These are phyloP conservation scores for Penicillium sp. DNA, from an alignment of 2,329 filamentous ascomycete species.

Conservation along the genomic window DNA sequence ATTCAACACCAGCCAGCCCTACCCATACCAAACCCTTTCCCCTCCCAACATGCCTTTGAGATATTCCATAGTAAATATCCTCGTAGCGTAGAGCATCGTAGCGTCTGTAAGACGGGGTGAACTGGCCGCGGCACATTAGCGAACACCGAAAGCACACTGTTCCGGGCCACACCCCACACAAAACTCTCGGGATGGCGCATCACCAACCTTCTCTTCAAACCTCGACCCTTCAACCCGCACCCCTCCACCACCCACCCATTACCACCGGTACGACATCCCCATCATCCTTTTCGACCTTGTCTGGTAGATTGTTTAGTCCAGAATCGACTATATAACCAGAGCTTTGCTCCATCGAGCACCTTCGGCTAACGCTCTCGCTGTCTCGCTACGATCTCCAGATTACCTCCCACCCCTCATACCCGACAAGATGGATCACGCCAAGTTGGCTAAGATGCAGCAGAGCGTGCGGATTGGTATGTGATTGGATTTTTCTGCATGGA, in stretches of 20 bases:
- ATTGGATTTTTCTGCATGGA: slow-evolving; percentile 4
- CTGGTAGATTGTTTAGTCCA: not conserved
- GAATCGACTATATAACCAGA: not conserved
- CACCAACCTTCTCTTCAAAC: slow-evolving; percentile 19
- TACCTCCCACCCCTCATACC: slow-evolving; percentile 24
- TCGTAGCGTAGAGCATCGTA: not conserved
- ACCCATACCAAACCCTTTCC: not conserved
- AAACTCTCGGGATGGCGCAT: slow-evolving; percentile 24
- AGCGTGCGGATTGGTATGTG: slow-evolving; percentile 71
- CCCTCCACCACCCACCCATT: slow-evolving; percentile 7
- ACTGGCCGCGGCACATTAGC: slow-evolving; percentile 22
- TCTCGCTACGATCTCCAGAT: slow-evolving; percentile 9
- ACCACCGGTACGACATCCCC: slow-evolving; percentile 13
- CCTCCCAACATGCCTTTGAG: not conserved
- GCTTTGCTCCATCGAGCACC: not conserved
- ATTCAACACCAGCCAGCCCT: not conserved
- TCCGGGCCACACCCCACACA: slow-evolving; percentile 28
- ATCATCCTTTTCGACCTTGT: not conserved
- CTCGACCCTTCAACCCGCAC: slow-evolving; percentile 8
- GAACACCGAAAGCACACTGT: slow-evolving; percentile 18
- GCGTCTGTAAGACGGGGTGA: not conserved
- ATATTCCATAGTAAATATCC: not conserved
- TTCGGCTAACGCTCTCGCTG: slow-evolving; percentile 21
- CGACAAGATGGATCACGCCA: slow-evolving; percentile 65
- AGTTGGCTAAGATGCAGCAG: slow-evolving; percentile 67